phyloP scores from a whole-genome alignment of 768 basidiomycete genomes.

The Leucogyrophana mollusca region DNA sequence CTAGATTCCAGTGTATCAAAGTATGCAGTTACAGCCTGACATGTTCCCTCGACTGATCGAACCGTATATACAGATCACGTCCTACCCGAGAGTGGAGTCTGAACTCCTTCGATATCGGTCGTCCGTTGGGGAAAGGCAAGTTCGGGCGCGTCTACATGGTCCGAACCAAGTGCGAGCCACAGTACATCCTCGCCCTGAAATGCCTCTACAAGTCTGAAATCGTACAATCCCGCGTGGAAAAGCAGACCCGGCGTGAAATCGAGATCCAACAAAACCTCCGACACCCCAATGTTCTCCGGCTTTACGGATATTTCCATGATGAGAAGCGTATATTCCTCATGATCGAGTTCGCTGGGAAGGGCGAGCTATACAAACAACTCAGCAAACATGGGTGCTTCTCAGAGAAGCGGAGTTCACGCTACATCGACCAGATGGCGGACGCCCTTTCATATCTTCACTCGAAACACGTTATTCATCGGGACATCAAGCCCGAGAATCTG shows the following conservation, averaged over 20 bases:
- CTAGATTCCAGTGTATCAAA: conserved; percentile 77
- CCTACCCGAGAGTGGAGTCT: conserved; percentile 87
- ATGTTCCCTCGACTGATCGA: conserved; percentile 8
- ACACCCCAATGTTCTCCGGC: conserved; percentile 90
- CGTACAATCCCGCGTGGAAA: conserved; percentile 87
- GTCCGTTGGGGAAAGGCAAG: conserved; percentile 97
- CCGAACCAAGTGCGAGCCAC: conserved; percentile 82
- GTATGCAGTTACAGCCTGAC: conserved; percentile 36
- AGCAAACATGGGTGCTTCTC: conserved; percentile 83
- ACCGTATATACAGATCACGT: conserved; percentile 41
- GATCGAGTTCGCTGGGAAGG: conserved; percentile 96
- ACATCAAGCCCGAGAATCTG: conserved; percentile 98
- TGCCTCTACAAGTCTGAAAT: conserved; percentile 97
- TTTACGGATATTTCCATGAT: conserved; percentile 98
- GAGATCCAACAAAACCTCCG: conserved; percentile 97
- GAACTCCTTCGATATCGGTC: conserved; percentile 88
- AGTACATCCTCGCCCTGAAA: conserved; percentile 95
- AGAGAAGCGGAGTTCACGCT: conserved; percentile 84
- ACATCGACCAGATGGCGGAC: conserved; percentile 98
- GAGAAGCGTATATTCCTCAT: conserved; percentile 97
- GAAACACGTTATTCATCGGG: conserved; percentile 98
- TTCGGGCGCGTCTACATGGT: conserved; percentile 99
- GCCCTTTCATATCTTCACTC: conserved; percentile 87
- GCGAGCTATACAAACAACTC: conserved; percentile 96
- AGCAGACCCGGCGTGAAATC: conserved; percentile 95